phyloP scores from a whole-genome alignment of 257 asterid genomes.

The Gentiana macrophylla region DNA sequence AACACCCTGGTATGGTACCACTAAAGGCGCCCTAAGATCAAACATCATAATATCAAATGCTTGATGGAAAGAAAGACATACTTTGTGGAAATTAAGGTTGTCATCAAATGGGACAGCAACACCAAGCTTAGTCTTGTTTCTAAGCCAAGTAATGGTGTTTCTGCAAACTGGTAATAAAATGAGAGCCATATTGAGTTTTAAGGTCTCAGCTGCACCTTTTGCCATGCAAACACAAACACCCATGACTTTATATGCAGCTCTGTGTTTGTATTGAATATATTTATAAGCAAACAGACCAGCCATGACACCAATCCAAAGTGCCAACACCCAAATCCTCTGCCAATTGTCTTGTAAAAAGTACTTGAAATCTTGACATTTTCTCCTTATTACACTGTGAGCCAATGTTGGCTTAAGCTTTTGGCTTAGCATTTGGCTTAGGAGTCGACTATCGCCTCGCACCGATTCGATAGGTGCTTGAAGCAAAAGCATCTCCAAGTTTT shows the following conservation, averaged over 20 bases:
- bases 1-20: no score
- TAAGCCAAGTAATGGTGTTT: constrained; percentile 84
- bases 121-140: constrained; percentile 61
- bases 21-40: no score
- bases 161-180: constrained; percentile 74
- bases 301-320: constrained; percentile 73
- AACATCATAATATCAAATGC: not conserved
- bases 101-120: constrained; percentile 66
- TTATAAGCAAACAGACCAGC: constrained; percentile 69
- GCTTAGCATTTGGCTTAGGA: constrained; percentile 69
- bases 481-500: constrained; percentile 63
- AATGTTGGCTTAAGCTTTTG: constrained; percentile 65
- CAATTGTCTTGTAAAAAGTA: constrained; percentile 71
- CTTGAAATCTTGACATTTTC: constrained; percentile 37
- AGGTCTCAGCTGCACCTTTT: constrained; percentile 89
- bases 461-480: constrained; percentile 64
- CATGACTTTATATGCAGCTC: constrained; percentile 45
- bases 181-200: constrained; percentile 85
- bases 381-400: constrained; percentile 23
- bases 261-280: constrained; percentile 50
- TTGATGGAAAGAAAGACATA: constrained; percentile 8
- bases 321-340: constrained; percentile 90
- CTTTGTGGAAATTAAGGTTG: constrained; percentile 73
- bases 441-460: constrained; percentile 56
- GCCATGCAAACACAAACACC: constrained; percentile 81